These are phyloP conservation scores for Scenedesmus sp. DNA, from an alignment of 163 green algal species.

Conservation along the genomic window DNA sequence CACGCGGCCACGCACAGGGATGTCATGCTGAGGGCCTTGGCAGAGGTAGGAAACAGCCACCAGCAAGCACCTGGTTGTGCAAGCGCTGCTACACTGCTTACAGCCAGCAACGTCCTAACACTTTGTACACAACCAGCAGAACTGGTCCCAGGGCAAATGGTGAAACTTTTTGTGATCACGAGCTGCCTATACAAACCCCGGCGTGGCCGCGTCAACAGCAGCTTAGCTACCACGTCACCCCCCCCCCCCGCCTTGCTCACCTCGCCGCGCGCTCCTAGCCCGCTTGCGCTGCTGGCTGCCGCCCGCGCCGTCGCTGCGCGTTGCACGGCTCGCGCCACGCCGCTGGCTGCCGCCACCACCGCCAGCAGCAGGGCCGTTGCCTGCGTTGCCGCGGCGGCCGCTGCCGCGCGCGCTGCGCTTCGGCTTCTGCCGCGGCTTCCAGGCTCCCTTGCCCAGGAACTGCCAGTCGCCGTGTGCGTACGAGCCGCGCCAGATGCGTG, in stretches of 20 bases:
- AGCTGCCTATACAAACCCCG: neutral
- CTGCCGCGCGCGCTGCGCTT: constrained; percentile 14
- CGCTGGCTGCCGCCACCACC: neutral
- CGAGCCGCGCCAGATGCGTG: constrained; percentile 73
- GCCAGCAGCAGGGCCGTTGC: neutral
- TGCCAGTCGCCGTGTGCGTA: constrained; percentile 66
- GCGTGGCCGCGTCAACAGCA: neutral
- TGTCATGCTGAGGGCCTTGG: neutral
- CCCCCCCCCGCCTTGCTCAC: neutral
- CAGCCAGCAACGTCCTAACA: neutral
- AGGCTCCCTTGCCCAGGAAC: constrained; percentile 70
- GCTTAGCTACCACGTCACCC: neutral
- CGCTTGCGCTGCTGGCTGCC: constrained; percentile 5
- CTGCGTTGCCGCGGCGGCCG: neutral
- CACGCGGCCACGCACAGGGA: neutral
- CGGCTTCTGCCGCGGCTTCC: constrained; percentile 55
- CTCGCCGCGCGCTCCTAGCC: neutral
- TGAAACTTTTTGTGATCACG: neutral
- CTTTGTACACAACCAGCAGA: neutral
- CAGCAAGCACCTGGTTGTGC: neutral
- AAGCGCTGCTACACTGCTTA: neutral
- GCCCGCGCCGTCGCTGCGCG: constrained; percentile 27
- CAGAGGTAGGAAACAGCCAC: neutral
- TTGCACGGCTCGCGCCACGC: neutral
- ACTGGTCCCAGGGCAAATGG: neutral